A percentile compares a stretch with the other conserved stretches of the same genome.
Conservation (phyloP, 228 moss, liverwort and hornwort species). For the Sphagnum fallax region DNA sequence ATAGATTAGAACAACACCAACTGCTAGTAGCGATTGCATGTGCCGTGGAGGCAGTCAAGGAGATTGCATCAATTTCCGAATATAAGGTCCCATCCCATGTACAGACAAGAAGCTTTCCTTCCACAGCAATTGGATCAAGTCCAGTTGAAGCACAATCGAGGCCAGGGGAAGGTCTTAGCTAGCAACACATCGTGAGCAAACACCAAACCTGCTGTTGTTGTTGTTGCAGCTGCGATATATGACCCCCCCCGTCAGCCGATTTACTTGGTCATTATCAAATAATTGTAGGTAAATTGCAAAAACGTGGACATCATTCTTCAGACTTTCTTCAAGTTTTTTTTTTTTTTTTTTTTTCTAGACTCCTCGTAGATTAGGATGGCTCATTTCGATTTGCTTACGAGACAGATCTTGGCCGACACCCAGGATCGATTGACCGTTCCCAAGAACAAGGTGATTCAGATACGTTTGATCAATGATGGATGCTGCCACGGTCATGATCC, state of each 20-base stretch:
- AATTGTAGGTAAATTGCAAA: too few relatives aligned
- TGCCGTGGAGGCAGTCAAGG: background rate
- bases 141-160: conserved; percentile 20
- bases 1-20: conserved; percentile 27
- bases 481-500: conserved; percentile 44
- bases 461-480: conserved; percentile 43
- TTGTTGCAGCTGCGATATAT: too few relatives aligned
- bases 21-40: conserved; percentile 14
- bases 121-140: conserved; percentile 6
- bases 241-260: too few relatives aligned
- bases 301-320: too few relatives aligned
- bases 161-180: background rate
- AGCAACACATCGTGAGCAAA: too few relatives aligned
- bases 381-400: conserved; percentile 17
- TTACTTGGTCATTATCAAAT: too few relatives aligned
- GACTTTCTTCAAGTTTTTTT: too few relatives aligned
- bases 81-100: conserved; percentile 13
- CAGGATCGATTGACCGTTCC: conserved; percentile 2
- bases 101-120: conserved; percentile 36
- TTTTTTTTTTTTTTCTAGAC: too few relatives aligned
- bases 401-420: conserved; percentile 14
- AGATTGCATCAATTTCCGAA: background rate
- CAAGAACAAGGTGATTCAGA: conserved; percentile 13
- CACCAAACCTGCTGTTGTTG: too few relatives aligned
- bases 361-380: too few relatives aligned